Evolutionary conservation across 345 rosid species (phyloP).

Genomic region (Eucalyptus fibrosa): DNA sequence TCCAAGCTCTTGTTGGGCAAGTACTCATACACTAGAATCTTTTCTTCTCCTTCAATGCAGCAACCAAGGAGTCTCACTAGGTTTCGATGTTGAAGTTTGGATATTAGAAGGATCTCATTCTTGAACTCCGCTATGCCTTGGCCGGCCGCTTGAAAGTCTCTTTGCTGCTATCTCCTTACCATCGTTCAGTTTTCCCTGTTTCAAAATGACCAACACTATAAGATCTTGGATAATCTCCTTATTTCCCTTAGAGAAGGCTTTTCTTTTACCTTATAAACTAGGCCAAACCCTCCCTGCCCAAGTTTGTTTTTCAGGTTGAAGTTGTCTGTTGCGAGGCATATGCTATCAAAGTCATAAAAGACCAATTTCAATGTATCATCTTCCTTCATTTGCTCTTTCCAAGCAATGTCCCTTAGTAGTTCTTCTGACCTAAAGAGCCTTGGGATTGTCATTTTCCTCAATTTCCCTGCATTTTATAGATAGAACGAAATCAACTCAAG

Average conservation of each 20-base stretch:
- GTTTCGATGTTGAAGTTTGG: constrained; percentile 55
- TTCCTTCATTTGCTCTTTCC: not conserved
- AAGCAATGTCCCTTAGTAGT: not conserved
- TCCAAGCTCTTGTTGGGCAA: constrained; percentile 20
- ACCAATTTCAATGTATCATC: not conserved
- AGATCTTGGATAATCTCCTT: not conserved
- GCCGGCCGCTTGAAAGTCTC: constrained; percentile 27
- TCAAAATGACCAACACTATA: not conserved
- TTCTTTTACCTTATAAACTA: not conserved
- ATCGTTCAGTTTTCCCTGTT: constrained; percentile 30
- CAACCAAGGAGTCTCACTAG: constrained; percentile 53
- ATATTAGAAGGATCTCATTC: constrained; percentile 46
- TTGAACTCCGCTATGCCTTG: constrained; percentile 49
- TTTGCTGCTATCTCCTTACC: constrained; percentile 50
- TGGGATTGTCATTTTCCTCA: not conserved
- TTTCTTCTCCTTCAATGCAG: constrained; percentile 46
- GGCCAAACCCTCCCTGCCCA: not conserved
- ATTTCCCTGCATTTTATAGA: not conserved
- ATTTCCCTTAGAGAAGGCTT: not conserved
- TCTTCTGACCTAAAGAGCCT: not conserved
- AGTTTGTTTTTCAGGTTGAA: not conserved
- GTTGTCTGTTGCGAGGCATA: not conserved
- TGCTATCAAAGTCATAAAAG: not conserved
- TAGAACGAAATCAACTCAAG: not conserved
- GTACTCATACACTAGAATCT: constrained; percentile 44